These are phyloP conservation scores for Myrica gale DNA, from an alignment of 306 rosid species.

Conservation along the genomic window DNA sequence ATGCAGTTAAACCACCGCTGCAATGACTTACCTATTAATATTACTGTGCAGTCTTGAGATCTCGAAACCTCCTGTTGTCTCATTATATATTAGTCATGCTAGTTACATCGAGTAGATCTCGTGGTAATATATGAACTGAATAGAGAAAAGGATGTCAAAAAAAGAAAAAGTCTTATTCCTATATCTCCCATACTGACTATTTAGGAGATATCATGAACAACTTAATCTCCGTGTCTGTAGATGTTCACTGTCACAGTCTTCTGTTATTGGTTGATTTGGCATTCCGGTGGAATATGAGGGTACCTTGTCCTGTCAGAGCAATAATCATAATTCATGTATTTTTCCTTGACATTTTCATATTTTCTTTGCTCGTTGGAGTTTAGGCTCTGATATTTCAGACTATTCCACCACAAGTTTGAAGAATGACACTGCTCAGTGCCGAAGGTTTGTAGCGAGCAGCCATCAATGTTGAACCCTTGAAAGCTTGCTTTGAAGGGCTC, in stretches of 20 bases:
- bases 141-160: neutral
- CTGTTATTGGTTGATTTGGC: neutral
- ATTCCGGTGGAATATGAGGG: neutral
- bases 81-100: neutral
- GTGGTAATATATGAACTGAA: neutral
- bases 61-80: constrained; percentile 11
- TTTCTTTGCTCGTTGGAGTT: constrained; percentile 1
- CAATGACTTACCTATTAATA: constrained; percentile 19
- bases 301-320: constrained; percentile 1
- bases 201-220: no score
- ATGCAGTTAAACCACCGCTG: constrained; percentile 35
- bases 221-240: no score
- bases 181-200: no score
- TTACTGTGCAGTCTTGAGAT: constrained; percentile 33
- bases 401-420: constrained; percentile 8
- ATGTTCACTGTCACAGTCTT: no score
- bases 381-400: neutral
- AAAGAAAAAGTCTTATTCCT: no score
- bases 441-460: neutral
- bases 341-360: neutral
- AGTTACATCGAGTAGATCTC: neutral
- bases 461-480: constrained; percentile 12
- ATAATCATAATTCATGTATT: constrained; percentile 21
- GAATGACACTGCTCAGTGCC: constrained; percentile 7
- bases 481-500: constrained; percentile 27